Percentiles rank a stretch among this genome's conserved stretches.
phyloP scores from a whole-genome alignment of 2,329 filamentous ascomycete species.

The Fusarium coicis region DNA sequence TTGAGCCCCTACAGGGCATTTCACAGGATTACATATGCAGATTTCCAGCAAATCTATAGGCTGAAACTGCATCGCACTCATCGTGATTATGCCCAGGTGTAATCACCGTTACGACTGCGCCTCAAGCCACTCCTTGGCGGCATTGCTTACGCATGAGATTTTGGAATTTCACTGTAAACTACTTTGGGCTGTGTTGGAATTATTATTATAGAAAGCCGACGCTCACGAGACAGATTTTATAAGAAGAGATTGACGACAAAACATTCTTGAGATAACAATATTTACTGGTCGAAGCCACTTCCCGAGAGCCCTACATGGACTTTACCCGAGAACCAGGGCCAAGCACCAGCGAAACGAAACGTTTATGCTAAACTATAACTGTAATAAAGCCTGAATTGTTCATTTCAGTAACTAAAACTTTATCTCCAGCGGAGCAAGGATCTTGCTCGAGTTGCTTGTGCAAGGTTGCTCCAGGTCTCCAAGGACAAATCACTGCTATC shows the following conservation, averaged over 20 bases:
- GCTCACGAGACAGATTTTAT: accelerated
- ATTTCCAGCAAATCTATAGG: neutral
- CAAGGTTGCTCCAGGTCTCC: neutral
- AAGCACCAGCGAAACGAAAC: neutral
- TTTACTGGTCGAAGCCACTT: neutral
- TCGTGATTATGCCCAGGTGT: neutral
- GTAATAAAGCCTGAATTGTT: neutral
- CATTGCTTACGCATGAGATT: neutral
- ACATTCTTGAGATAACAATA: accelerated
- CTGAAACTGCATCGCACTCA: accelerated
- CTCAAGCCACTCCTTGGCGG: neutral
- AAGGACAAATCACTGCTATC: neutral
- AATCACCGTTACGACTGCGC: accelerated
- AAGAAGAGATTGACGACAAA: neutral
- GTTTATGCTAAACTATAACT: neutral
- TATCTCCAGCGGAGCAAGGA: neutral
- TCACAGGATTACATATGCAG: accelerated
- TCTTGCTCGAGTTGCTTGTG: neutral
- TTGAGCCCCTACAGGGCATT: accelerated
- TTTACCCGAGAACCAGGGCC: accelerated
- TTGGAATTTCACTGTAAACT: accelerated
- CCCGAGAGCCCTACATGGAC: too few relatives aligned
- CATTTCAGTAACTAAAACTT: neutral
- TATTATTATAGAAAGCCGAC: too few relatives aligned
- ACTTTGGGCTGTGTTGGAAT: accelerated